Base-by-base conservation (phyloP, 164 flowering plant genomes). In the Litsea cubeba region DNA sequence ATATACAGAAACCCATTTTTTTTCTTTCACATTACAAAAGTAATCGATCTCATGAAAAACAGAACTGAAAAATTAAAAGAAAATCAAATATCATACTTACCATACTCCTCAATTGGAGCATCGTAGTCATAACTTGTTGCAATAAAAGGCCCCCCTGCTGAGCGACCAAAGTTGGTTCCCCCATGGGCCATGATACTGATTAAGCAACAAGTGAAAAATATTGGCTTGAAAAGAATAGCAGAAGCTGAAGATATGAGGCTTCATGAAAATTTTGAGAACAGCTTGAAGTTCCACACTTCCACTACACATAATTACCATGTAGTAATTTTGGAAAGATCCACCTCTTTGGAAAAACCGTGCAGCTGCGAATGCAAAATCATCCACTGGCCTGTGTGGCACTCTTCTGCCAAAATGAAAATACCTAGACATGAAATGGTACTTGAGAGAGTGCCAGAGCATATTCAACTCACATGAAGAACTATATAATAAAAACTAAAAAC, bases 91-190 rank as follows among this genome's bases (percentile, higher is more conserved):
- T 23, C 80, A 69, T 67, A 70, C 84, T 63, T 89, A 95, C 99
- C 99, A 79, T 87, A 95, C 80, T 95, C 99, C 82, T 95, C 98
- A 57, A 95, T 75, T 49, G 99, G 99, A 73, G 99, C 99, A 88
- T 95, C 99, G 81, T 93, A 95, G 75, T 95, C 99, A 79, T 95
- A 95, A 78, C 89, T 89, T 46, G 99, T 95, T 67, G 94, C 60
- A 72, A 91, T 87, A 69, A 93, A 95, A 24, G 99, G 99, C 64
- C 98, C 98, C 40, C 99, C 99, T 62, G 90, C 15, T 22, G 87
- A 82, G n/a, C 89, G 88, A 35, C 86, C 99, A 84, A 95, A 95
- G 84, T 95, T 95, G 50, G 98, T 95, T 50, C 99, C 99, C 20
- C 98, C 99, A 80, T n/a, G n/a, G n/a, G n/a, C n/a, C n/a, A n/a